These are phyloP conservation scores for Irineochytrium annulatum DNA, from an alignment of 192 early-diverging fungal species.

Conservation along the genomic window DNA sequence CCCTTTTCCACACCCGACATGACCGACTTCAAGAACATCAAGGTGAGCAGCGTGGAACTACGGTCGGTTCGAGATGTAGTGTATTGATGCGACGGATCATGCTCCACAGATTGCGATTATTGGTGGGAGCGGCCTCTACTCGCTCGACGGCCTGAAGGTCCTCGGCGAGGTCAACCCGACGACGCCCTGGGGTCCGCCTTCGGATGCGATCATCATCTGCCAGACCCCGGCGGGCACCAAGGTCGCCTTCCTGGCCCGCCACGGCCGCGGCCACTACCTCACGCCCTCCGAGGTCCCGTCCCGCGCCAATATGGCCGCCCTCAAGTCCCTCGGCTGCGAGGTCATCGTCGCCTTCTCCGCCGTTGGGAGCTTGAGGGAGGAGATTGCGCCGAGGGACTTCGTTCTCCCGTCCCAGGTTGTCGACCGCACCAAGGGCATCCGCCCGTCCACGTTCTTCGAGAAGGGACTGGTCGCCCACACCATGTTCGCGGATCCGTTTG, in stretches of 20 bases:
- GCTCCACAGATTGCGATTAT: slow-evolving; percentile 91
- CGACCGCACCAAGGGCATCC: slow-evolving; percentile 96
- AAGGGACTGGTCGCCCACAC: slow-evolving; percentile 84
- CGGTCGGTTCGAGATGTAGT: too few species aligned
- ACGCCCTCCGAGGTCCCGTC: slow-evolving; percentile 62
- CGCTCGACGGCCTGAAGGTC: slow-evolving; percentile 74
- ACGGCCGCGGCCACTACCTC: slow-evolving; percentile 79
- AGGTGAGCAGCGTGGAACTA: too few species aligned
- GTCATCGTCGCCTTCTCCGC: slow-evolving; percentile 94
- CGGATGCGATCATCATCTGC: slow-evolving; percentile 80
- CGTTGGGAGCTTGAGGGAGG: slow-evolving; percentile 91
- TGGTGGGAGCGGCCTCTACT: slow-evolving; percentile 77
- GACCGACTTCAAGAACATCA: too few species aligned
- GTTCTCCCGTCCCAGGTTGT: slow-evolving; percentile 91
- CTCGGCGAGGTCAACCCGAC: slow-evolving; percentile 79
- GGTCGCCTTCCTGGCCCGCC: slow-evolving; percentile 94
- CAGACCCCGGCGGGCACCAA: slow-evolving; percentile 66
- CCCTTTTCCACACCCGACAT: too few species aligned
- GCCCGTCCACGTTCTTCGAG: slow-evolving; percentile 91
- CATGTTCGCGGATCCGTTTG: slow-evolving; percentile 92
- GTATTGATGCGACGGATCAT: too few species aligned
- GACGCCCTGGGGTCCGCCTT: slow-evolving; percentile 80
- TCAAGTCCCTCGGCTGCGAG: slow-evolving; percentile 90
- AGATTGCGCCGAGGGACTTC: slow-evolving; percentile 92
- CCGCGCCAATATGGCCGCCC: slow-evolving; percentile 95